A percentile compares a stretch with the other conserved stretches of the same genome.
These are phyloP conservation scores for Neonectria faginata DNA, from an alignment of 2,329 filamentous ascomycete species.

Conservation along the genomic window DNA sequence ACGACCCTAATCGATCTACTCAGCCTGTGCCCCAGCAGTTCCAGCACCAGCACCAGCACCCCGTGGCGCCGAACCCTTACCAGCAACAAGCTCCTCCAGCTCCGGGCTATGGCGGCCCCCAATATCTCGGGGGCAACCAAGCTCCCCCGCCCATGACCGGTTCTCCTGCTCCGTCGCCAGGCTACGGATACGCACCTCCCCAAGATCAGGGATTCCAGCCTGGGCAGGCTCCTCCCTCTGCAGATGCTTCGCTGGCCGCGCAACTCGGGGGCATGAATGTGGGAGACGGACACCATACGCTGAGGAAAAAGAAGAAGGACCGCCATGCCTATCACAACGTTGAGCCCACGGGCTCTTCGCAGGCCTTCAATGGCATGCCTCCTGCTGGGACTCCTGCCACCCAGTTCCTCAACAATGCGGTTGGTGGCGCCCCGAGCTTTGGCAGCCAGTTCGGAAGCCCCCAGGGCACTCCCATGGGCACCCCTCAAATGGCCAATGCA, in stretches of 20 bases:
- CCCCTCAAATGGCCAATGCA: constrained; percentile 52
- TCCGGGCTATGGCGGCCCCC: constrained; percentile 53
- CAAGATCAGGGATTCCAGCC: constrained; percentile 42
- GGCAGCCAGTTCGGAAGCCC: constrained; percentile 61
- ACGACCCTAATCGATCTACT: constrained; percentile 63
- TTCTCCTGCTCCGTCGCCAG: constrained; percentile 42
- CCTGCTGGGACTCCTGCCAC: constrained; percentile 63
- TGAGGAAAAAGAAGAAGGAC: constrained; percentile 89
- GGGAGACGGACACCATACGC: constrained; percentile 61
- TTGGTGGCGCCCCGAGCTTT: constrained; percentile 45
- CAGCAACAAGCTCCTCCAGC: constrained; percentile 55
- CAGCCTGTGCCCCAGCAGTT: constrained; percentile 68
- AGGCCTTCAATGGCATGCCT: constrained; percentile 77
- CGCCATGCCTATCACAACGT: constrained; percentile 92
- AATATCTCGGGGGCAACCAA: constrained; percentile 55
- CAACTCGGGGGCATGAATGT: constrained; percentile 85
- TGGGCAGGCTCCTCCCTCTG: constrained; percentile 49
- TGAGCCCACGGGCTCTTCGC: constrained; percentile 76
- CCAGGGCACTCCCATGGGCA: constrained; percentile 58
- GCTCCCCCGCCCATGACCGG: constrained; percentile 42
- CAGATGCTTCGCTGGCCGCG: constrained; percentile 67
- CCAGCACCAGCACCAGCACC: constrained; percentile 55
- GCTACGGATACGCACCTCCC: constrained; percentile 47
- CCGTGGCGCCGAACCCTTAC: constrained; percentile 65
- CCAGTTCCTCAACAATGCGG: constrained; percentile 54